Percentiles rank a stretch among this genome's conserved stretches.
phyloP scores from a whole-genome alignment of 768 basidiomycete species.

The Mycena kentingensis region DNA sequence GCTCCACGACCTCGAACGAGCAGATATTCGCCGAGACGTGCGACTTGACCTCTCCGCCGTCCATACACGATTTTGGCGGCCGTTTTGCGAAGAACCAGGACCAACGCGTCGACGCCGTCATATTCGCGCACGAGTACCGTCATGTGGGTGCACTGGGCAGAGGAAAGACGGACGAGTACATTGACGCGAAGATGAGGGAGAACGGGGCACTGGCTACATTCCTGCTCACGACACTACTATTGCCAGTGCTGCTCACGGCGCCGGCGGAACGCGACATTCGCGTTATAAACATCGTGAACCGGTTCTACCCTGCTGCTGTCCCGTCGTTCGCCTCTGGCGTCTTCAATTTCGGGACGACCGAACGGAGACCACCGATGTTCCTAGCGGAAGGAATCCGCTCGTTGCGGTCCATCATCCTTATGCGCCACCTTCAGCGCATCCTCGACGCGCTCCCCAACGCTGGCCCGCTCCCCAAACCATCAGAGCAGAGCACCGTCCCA shows the following conservation, averaged over 20 bases:
- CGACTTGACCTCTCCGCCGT: conserved; percentile 64
- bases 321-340: conserved; percentile 17
- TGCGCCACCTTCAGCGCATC: conserved; percentile 81
- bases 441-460: conserved; percentile 74
- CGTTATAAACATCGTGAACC: conserved; percentile 84
- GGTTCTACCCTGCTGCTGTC: conserved; percentile 81
- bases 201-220: conserved; percentile 62
- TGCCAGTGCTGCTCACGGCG: conserved; percentile 78
- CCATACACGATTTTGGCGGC: conserved; percentile 69
- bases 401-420: conserved; percentile 62
- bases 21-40: conserved; percentile 80
- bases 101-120: conserved; percentile 72
- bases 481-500: conserved; percentile 38
- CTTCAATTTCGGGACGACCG: conserved; percentile 26
- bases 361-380: conserved; percentile 41
- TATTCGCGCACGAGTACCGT: conserved; percentile 78
- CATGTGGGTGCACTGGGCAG: conserved; percentile 51
- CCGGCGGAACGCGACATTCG: conserved; percentile 90
- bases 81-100: conserved; percentile 66
- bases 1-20: conserved; percentile 70
- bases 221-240: conserved; percentile 73
- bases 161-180: neutral
- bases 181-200: conserved; percentile 17
- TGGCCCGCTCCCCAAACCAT: conserved; percentile 52
- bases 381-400: conserved; percentile 67